A percentile compares a stretch with the other conserved stretches of the same genome.
Conservation (phyloP, 164 flowering plant genomes). For the Aristolochia fimbriata region DNA sequence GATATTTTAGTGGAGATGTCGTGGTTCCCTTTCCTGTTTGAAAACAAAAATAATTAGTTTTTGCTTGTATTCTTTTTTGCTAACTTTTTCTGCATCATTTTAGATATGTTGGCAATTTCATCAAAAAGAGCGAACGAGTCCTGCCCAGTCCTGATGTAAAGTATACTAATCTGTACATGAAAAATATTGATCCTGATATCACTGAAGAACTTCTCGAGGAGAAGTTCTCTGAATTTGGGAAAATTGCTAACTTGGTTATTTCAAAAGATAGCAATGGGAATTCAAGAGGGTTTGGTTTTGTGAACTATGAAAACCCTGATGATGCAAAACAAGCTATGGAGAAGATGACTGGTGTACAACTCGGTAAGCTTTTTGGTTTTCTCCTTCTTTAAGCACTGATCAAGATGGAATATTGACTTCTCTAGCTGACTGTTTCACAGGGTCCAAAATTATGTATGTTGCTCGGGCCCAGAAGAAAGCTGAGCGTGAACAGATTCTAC, state of each 20-base stretch:
- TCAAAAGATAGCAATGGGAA: slow-evolving; percentile 50
- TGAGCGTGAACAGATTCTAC: slow-evolving; percentile 62
- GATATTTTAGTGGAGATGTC: background rate
- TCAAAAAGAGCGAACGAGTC: slow-evolving; percentile 54
- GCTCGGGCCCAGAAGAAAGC: slow-evolving; percentile 84
- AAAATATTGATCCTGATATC: slow-evolving; percentile 59
- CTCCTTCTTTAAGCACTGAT: background rate
- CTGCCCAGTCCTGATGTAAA: slow-evolving; percentile 38
- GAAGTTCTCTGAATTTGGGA: slow-evolving; percentile 69
- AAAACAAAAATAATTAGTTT: too few relatives aligned
- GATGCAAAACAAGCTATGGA: slow-evolving; percentile 67
- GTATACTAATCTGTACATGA: slow-evolving; percentile 71
- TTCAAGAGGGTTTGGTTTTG: slow-evolving; percentile 91
- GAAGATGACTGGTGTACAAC: slow-evolving; percentile 53
- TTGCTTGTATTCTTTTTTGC: background rate
- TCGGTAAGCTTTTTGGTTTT: slow-evolving; percentile 31
- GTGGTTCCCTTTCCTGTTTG: background rate
- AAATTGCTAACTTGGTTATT: slow-evolving; percentile 43
- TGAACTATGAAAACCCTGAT: slow-evolving; percentile 64
- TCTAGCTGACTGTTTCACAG: slow-evolving; percentile 20
- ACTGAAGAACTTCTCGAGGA: slow-evolving; percentile 49
- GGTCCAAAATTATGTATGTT: slow-evolving; percentile 66
- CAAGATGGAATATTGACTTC: background rate
- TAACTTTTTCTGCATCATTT: slow-evolving; percentile 3
- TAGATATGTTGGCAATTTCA: slow-evolving; percentile 64